These are phyloP conservation scores for Isabelozyma gotoi DNA, from an alignment of 805 yeast species.

Conservation along the genomic window DNA sequence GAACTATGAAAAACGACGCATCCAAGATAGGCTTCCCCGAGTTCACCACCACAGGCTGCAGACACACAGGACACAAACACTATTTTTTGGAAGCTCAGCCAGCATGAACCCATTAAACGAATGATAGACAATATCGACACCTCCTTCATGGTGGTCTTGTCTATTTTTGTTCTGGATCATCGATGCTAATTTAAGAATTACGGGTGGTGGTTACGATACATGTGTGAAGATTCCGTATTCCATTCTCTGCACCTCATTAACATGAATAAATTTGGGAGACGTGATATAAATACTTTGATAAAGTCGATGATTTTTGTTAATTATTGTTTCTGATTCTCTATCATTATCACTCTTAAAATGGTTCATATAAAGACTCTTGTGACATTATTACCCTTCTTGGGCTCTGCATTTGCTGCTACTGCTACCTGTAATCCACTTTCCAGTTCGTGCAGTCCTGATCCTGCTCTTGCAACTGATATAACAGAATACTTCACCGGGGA, in stretches of 20 bases:
- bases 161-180: too few species aligned
- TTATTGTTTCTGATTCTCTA: not conserved
- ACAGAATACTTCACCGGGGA: constrained; percentile 51
- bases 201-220: too few species aligned
- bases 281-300: not conserved
- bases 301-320: too few species aligned
- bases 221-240: too few species aligned
- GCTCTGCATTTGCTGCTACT: constrained; percentile 1
- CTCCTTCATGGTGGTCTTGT: not conserved
- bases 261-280: too few species aligned
- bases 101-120: not conserved
- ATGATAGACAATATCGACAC: not conserved
- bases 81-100: not conserved
- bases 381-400: not conserved
- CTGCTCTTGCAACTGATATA: constrained; percentile 62
- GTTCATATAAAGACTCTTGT: not conserved
- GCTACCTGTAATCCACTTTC: constrained; percentile 25
- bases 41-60: too few species aligned
- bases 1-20: too few species aligned
- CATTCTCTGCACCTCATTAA: too few species aligned
- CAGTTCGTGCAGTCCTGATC: constrained; percentile 33
- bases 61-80: not conserved
- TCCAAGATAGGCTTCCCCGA: too few species aligned
- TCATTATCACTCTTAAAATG: not conserved
- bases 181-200: not conserved